Evolutionary conservation across 2,329 filamentous ascomycete species (phyloP).

Genomic region (Nigrospora osmanthi): DNA sequence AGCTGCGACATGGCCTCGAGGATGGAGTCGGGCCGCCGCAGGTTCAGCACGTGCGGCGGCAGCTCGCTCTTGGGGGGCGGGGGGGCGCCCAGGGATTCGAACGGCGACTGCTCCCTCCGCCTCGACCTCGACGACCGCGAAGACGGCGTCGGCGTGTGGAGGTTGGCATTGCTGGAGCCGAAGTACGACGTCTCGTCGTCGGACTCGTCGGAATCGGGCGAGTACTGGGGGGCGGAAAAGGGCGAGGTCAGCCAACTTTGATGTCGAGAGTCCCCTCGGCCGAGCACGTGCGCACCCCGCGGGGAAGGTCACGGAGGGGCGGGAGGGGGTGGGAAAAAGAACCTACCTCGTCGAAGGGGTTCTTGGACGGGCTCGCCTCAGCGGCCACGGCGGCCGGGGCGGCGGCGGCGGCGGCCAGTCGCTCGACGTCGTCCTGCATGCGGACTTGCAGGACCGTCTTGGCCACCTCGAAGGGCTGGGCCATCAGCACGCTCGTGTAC

Average conservation of each 20-base stretch:
- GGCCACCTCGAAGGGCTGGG: slow-evolving; percentile 94
- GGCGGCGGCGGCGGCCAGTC: slow-evolving; percentile 15
- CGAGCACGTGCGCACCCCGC: too few species aligned
- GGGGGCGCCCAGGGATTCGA: slow-evolving; percentile 22
- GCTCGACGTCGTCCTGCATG: slow-evolving; percentile 42
- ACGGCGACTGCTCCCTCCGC: slow-evolving; percentile 13
- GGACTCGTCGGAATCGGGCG: slow-evolving; percentile 47
- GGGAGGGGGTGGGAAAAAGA: neutral
- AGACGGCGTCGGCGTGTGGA: slow-evolving; percentile 40
- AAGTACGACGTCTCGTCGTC: slow-evolving; percentile 85
- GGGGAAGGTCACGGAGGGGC: too few species aligned
- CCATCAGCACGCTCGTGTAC: slow-evolving; percentile 80
- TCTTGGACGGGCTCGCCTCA: slow-evolving; percentile 22
- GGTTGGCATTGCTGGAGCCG: slow-evolving; percentile 51
- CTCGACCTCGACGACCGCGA: slow-evolving; percentile 23
- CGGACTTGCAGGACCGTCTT: slow-evolving; percentile 85
- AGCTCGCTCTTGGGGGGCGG: slow-evolving; percentile 24
- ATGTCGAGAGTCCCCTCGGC: too few species aligned
- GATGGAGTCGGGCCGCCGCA: slow-evolving; percentile 72
- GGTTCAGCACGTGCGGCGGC: slow-evolving; percentile 54
- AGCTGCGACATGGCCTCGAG: slow-evolving; percentile 80
- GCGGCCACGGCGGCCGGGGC: slow-evolving; percentile 13
- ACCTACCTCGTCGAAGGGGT: slow-evolving; percentile 15
- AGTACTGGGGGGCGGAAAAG: slow-evolving; percentile 1
- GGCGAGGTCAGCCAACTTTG: neutral